A percentile compares a stretch with the other conserved stretches of the same genome.
phyloP scores from a whole-genome alignment of 768 basidiomycete genomes.

The Kwoniella dejecticola region DNA sequence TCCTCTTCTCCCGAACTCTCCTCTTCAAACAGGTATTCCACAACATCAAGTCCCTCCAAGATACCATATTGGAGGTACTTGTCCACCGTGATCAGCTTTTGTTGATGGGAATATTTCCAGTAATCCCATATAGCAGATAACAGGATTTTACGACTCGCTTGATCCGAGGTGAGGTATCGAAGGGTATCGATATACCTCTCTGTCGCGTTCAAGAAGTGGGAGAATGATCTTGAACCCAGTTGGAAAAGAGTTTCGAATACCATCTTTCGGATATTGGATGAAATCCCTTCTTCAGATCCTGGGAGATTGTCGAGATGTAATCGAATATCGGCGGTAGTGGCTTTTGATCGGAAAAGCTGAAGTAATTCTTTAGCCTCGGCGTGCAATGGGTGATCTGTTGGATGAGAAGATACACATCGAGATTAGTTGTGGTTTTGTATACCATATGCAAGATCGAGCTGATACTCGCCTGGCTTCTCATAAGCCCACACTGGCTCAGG shows the following conservation, averaged over 20 bases:
- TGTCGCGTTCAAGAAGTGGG: conserved; percentile 94
- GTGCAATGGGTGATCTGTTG: conserved; percentile 71
- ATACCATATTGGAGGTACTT: conserved; percentile 99
- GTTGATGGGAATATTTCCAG: conserved; percentile 82
- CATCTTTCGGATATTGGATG: conserved; percentile 71
- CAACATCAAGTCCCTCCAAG: conserved; percentile 88
- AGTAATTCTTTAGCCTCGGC: conserved; percentile 78
- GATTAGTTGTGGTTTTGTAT: no score
- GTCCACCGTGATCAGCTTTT: conserved; percentile 90
- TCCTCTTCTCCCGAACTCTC: conserved; percentile 56
- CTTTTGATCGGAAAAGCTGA: conserved; percentile 70
- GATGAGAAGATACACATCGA: background rate
- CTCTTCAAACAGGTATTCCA: conserved; percentile 71
- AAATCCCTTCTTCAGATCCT: conserved; percentile 66
- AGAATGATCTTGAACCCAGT: conserved; percentile 93
- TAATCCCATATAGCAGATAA: conserved; percentile 71
- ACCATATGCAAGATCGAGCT: no score
- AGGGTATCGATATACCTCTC: conserved; percentile 75
- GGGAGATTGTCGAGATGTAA: conserved; percentile 70
- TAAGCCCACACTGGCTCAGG: conserved; percentile 59
- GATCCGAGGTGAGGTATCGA: conserved; percentile 64
- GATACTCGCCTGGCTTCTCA: conserved; percentile 42
- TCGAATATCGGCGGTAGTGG: conserved; percentile 71
- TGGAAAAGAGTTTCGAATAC: conserved; percentile 83
- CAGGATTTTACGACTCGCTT: conserved; percentile 60